These are phyloP conservation scores for Priceomyces haplophilus DNA, from an alignment of 805 yeast genomes.

Conservation along the genomic window DNA sequence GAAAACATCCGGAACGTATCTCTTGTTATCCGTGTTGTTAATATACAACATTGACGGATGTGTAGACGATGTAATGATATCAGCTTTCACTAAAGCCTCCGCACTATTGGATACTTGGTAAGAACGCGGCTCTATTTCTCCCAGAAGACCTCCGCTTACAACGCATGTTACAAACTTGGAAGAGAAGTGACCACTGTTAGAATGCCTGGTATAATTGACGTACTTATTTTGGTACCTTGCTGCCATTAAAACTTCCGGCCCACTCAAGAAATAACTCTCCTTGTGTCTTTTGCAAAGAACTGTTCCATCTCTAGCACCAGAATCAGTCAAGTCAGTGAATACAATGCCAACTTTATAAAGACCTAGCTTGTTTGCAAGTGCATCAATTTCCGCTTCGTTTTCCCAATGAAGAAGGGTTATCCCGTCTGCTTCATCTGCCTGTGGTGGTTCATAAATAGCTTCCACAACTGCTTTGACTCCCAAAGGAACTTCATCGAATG, in stretches of 20 bases:
- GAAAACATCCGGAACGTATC: conserved; percentile 94
- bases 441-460: conserved; percentile 92
- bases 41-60: conserved; percentile 86
- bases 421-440: conserved; percentile 83
- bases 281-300: conserved; percentile 92
- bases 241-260: conserved; percentile 83
- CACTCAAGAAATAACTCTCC: conserved; percentile 83
- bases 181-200: conserved; percentile 63
- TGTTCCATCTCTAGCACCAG: conserved; percentile 82
- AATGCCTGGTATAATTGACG: conserved; percentile 63
- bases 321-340: conserved; percentile 85
- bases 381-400: conserved; percentile 51
- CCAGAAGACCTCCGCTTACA: conserved; percentile 80
- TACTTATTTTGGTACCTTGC: conserved; percentile 68
- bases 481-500: conserved; percentile 79
- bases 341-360: conserved; percentile 74
- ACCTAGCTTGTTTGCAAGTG: conserved; percentile 57
- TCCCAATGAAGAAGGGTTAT: conserved; percentile 58
- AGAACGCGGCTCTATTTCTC: conserved; percentile 86
- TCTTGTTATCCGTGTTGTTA: conserved; percentile 62
- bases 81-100: conserved; percentile 84
- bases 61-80: conserved; percentile 79
- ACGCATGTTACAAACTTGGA: conserved; percentile 94
- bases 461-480: conserved; percentile 94
- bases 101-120: conserved; percentile 89